phyloP scores from a whole-genome alignment of 2,329 filamentous ascomycete species.

The Daldinia eschscholtzii region DNA sequence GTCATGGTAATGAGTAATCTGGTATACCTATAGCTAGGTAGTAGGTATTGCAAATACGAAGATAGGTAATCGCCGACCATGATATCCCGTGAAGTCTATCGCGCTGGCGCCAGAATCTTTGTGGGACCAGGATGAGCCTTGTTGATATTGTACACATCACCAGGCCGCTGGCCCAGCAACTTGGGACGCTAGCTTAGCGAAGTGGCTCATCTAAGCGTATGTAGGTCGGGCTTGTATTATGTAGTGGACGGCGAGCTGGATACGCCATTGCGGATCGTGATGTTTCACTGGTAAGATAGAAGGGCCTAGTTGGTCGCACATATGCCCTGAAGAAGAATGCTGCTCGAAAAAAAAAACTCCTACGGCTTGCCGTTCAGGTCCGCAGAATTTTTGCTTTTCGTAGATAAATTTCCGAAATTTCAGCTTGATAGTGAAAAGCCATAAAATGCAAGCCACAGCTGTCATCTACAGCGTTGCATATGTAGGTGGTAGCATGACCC shows the following conservation, averaged over 20 bases:
- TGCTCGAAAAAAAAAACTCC: conserved; percentile 9
- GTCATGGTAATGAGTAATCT: conserved; percentile 25
- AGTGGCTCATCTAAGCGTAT: conserved; percentile 15
- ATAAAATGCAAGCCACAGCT: conserved; percentile 38
- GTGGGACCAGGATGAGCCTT: conserved; percentile 14
- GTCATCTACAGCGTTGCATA: conserved; percentile 18
- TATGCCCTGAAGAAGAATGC: conserved; percentile 18
- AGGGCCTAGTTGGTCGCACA: conserved; percentile 3
- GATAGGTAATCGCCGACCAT: conserved; percentile 32
- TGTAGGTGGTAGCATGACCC: too few relatives aligned
- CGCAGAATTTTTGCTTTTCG: conserved; percentile 7
- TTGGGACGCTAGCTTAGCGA: conserved; percentile 27
- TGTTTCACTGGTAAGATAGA: conserved; percentile 30
- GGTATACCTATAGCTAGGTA: neutral
- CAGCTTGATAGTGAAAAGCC: conserved; percentile 27
- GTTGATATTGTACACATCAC: conserved; percentile 29
- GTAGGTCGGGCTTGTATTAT: neutral
- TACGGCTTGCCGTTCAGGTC: conserved; percentile 20
- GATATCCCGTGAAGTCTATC: conserved; percentile 20
- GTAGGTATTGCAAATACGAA: conserved; percentile 6
- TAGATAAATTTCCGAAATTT: conserved; percentile 1
- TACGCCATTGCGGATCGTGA: conserved; percentile 33
- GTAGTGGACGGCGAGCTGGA: conserved; percentile 21
- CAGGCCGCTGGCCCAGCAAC: conserved; percentile 39
- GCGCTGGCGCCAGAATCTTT: conserved; percentile 24